phyloP scores from a whole-genome alignment of 192 early-diverging fungal species.

The Umbelopsis ramanniana region DNA sequence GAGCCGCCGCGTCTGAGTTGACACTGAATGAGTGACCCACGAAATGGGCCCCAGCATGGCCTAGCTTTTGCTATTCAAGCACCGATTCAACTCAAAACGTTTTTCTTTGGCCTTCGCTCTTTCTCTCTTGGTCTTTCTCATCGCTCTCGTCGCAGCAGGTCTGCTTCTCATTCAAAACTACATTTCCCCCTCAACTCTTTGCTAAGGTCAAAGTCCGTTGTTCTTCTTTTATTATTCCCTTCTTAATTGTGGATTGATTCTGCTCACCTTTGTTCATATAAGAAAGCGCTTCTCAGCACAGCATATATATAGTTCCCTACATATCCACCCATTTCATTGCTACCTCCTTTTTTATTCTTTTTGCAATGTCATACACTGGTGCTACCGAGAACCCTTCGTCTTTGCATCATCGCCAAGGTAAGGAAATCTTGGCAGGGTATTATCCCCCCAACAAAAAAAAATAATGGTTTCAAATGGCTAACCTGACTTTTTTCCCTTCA shows the following conservation, averaged over 20 bases:
- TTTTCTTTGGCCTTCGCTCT: neutral
- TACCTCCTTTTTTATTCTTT: neutral
- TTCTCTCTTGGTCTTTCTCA: constrained; percentile 3
- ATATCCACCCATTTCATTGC: no score
- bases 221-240: neutral
- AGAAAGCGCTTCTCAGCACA: neutral
- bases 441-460: no score
- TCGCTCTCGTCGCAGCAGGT: neutral
- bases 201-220: constrained; percentile 11
- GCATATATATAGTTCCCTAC: neutral
- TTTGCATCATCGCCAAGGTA: neutral
- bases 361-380: neutral
- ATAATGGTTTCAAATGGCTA: no score
- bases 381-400: neutral
- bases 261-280: neutral
- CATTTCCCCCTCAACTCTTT: constrained; percentile 3
- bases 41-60: neutral
- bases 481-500: neutral
- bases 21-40: constrained; percentile 21
- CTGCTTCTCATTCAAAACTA: neutral
- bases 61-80: neutral
- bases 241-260: neutral
- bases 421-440: no score
- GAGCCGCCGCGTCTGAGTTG: neutral
- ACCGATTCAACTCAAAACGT: neutral